Conservation (phyloP, 495 filamentous ascomycete genomes). For the Xylaria venustula region DNA sequence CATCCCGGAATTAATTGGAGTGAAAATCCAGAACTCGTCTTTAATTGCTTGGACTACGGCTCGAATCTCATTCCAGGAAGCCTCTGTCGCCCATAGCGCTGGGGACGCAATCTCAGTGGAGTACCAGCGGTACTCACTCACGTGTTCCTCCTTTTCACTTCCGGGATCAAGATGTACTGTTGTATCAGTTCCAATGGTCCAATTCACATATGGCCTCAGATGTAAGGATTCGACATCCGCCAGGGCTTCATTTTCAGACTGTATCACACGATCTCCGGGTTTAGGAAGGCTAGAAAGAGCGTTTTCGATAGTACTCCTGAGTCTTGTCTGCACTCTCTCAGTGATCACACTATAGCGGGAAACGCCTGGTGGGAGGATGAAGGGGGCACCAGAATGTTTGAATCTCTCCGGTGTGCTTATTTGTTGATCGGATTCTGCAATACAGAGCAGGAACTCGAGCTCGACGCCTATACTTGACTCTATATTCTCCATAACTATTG, state of each 20-base stretch:
- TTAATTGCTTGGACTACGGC: constrained; percentile 14
- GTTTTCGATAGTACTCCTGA: not conserved
- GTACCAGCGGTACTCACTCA: constrained; percentile 1
- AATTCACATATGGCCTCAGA: not conserved
- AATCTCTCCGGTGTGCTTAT: not conserved
- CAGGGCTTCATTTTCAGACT: not conserved
- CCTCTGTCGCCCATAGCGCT: constrained; percentile 12
- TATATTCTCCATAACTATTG: not conserved
- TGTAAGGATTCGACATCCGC: not conserved
- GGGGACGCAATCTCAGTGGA: constrained; percentile 16
- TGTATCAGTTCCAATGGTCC: not conserved
- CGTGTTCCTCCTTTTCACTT: not conserved
- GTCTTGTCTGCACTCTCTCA: too few species aligned
- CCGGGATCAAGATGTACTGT: not conserved
- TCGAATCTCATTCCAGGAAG: constrained; percentile 15
- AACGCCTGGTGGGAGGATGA: too few species aligned
- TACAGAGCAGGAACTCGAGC: constrained; percentile 19
- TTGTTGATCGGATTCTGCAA: not conserved
- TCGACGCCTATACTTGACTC: constrained; percentile 22
- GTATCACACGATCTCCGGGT: not conserved
- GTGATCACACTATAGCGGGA: too few species aligned
- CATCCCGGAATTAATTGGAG: not conserved
- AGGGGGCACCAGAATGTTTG: too few species aligned
- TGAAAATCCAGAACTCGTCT: constrained; percentile 6
- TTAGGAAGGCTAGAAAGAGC: not conserved